Percentiles rank a stretch among this genome's conserved stretches.
Conservation (phyloP, 345 rosid species). For the Chamaenerion angustifolium region DNA sequence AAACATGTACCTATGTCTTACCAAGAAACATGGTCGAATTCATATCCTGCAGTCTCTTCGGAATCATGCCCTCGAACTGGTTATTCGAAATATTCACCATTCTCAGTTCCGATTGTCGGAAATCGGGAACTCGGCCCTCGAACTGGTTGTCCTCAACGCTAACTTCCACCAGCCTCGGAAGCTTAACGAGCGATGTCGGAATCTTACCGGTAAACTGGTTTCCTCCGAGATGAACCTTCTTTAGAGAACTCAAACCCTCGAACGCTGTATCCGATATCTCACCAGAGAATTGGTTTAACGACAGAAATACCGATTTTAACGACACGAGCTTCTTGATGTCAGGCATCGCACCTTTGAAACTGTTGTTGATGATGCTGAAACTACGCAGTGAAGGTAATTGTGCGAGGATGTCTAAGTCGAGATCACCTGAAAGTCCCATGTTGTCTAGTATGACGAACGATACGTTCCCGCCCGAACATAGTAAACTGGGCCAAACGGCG, state of each 20-base stretch:
- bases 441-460: slow-evolving; percentile 34
- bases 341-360: slow-evolving; percentile 46
- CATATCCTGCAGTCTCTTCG: slow-evolving; percentile 22
- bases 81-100: slow-evolving; percentile 38
- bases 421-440: slow-evolving; percentile 38
- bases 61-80: slow-evolving; percentile 39
- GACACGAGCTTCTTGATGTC: slow-evolving; percentile 20
- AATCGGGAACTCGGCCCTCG: slow-evolving; percentile 38
- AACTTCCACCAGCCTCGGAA: slow-evolving; percentile 29
- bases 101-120: slow-evolving; percentile 21
- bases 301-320: slow-evolving; percentile 36
- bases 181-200: slow-evolving; percentile 35
- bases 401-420: slow-evolving; percentile 29
- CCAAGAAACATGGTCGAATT: slow-evolving; percentile 32
- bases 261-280: slow-evolving; percentile 28
- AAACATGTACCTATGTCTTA: too few relatives aligned
- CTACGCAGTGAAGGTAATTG: slow-evolving; percentile 24
- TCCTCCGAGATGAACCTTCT: slow-evolving; percentile 33
- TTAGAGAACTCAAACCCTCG: slow-evolving; percentile 31
- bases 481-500: slow-evolving; percentile 42
- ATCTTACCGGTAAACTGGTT: slow-evolving; percentile 41
- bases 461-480: slow-evolving; percentile 25
- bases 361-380: slow-evolving; percentile 47
- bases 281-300: slow-evolving; percentile 48
- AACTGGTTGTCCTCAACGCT: slow-evolving; percentile 44